These are phyloP conservation scores for Hordeum vulgare DNA, from an alignment of 176 grass and related monocot genomes.

Conservation along the genomic window MorexV3_pseudomolecules_assembly NC_058519.1:379407001-379407500, in stretches of 20 bases:
- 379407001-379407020: slow-evolving; percentile 83
- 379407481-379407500: slow-evolving; percentile 70
- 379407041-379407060: slow-evolving; percentile 65
- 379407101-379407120: slow-evolving; percentile 71
- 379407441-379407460: slow-evolving; percentile 79
- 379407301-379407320: slow-evolving; percentile 92
- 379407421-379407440: slow-evolving; percentile 83
- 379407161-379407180: slow-evolving; percentile 68
- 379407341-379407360: slow-evolving; percentile 64
- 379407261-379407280: slow-evolving; percentile 88
- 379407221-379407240: slow-evolving; percentile 57
- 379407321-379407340: slow-evolving; percentile 69
- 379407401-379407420: slow-evolving; percentile 89
- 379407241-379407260: slow-evolving; percentile 67
- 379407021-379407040: slow-evolving; percentile 88
- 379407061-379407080: slow-evolving; percentile 77
- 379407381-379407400: slow-evolving; percentile 89
- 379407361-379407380: slow-evolving; percentile 41
- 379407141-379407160: slow-evolving; percentile 75
- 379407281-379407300: slow-evolving; percentile 95
- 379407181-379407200: slow-evolving; percentile 95
- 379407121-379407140: slow-evolving; percentile 66
- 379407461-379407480: slow-evolving; percentile 73
- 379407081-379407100: slow-evolving; percentile 75
- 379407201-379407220: slow-evolving; percentile 72